phyloP scores from a whole-genome alignment of 257 asterid genomes.

The Solanum pinnatisectum region DNA sequence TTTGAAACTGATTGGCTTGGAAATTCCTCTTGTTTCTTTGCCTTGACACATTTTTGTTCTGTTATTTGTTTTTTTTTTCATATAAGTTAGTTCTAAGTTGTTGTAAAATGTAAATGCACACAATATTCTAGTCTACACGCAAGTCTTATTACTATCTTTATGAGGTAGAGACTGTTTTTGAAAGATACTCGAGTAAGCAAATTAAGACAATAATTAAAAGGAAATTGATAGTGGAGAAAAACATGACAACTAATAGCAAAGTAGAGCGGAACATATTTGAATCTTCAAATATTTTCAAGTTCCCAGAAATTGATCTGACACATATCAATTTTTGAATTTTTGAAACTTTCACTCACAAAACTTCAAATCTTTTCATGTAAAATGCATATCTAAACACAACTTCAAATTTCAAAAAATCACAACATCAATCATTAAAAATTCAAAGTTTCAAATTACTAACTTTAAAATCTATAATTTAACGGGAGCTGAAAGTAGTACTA shows the following conservation, averaged over 20 bases:
- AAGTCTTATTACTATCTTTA: too few species aligned
- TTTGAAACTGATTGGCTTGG: slow-evolving; percentile 12
- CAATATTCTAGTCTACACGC: neutral
- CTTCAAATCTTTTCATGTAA: neutral
- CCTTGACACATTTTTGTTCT: slow-evolving; percentile 13
- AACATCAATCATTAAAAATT: neutral
- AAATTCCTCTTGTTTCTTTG: slow-evolving; percentile 10
- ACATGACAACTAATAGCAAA: neutral
- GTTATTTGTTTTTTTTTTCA: neutral
- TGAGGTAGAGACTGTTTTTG: too few species aligned
- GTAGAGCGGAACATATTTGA: neutral
- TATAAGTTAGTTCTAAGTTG: neutral
- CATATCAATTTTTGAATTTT: too few species aligned
- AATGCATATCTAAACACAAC: neutral
- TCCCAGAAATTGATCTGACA: neutral
- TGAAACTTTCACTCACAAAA: neutral
- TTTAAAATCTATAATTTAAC: neutral
- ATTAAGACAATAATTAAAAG: neutral
- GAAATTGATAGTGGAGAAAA: neutral
- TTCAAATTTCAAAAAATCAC: neutral
- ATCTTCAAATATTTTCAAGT: neutral
- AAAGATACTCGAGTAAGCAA: too few species aligned
- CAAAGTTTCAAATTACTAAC: neutral
- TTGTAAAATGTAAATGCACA: neutral
- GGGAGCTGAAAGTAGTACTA: neutral